Conservation (phyloP, 1,284 basidiomycete genomes). For the Cryptococcus sp. region DNA sequence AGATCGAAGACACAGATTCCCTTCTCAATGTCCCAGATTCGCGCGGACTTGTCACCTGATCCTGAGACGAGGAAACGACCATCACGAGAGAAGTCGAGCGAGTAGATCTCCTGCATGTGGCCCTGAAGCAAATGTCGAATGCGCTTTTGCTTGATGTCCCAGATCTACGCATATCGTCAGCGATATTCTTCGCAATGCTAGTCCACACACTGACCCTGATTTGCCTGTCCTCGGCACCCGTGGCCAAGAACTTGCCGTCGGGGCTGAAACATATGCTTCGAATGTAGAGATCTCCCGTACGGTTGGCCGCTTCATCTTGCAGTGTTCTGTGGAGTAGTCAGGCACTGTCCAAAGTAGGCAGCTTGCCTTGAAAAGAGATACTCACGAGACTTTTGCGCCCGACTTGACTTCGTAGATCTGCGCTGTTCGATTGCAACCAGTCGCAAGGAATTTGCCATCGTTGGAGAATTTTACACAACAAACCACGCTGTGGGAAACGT, state of each 20-base stretch:
- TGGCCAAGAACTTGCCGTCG: conserved; percentile 76
- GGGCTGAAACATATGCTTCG: conserved; percentile 82
- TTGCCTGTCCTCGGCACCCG: conserved; percentile 79
- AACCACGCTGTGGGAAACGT: conserved; percentile 65
- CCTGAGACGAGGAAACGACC: conserved; percentile 83
- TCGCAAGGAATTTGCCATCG: conserved; percentile 84
- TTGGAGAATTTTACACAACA: conserved; percentile 89
- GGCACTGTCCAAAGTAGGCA: neutral
- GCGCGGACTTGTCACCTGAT: conserved; percentile 84
- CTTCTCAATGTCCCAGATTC: conserved; percentile 80
- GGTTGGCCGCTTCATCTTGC: conserved; percentile 66
- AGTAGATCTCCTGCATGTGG: conserved; percentile 88
- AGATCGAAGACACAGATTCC: conserved; percentile 59
- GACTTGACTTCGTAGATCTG: conserved; percentile 89
- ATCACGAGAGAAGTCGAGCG: conserved; percentile 80
- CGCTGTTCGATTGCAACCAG: conserved; percentile 85
- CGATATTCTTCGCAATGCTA: neutral
- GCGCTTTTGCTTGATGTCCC: conserved; percentile 76
- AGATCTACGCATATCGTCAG: conserved; percentile 62
- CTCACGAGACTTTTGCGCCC: conserved; percentile 74
- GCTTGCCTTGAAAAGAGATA: conserved; percentile 6
- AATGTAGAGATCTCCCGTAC: conserved; percentile 74
- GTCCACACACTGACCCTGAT: conserved; percentile 64
- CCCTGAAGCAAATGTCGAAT: conserved; percentile 76
- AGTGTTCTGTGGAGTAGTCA: conserved; percentile 60